Base-by-base conservation (phyloP, 176 grass and related monocot genomes). In the Lolium rigidum region DNA sequence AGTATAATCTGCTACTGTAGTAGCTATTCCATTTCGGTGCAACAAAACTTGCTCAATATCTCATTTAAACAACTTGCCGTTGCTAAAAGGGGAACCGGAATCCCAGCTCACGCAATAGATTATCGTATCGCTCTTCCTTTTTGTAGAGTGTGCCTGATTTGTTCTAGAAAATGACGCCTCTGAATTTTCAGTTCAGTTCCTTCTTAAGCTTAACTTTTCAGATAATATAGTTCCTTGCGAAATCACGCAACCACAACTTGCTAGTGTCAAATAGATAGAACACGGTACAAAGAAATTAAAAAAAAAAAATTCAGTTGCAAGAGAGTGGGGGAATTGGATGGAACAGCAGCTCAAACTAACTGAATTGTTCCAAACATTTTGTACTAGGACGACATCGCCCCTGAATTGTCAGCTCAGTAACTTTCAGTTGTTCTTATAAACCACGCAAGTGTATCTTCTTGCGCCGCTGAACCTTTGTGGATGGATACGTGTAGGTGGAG, bases 401-500 rank as follows among this genome's bases (percentile, higher is more conserved):
- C 71, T 74, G 71, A 73, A 74, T 50, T 50, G 7, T 16, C 0
- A 50, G 10, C 26, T 74, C 15, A 44, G 41, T 8, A 44, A 44
- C 3, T 35, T 43, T 44, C 46, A 39, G 31, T 38, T 68, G 0
- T 9, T 16, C 2, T 35, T 25, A 6, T 0, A 66, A 50, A 17
- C 13, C 16, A 51, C 14, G n/a, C 20, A 49, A 50, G 1, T 16
- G 1, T 18, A 11, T 20, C 16, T 26, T 60, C 5, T 37, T 3
- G 6, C 37, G 7, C 44, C 0, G 37, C 6, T 58, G 21, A 71
- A 28, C 0, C 12, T 7, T 26, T 4, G 1, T 71, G 12, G 11
- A 46, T 20, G 21, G 14, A 58, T 47, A 41, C 16, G 15, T 18
- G 9, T 22, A 98, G 93, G 89, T 90, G 8, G 66, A 93, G 25